A percentile compares a stretch with the other conserved stretches of the same genome.
Evolutionary conservation across 129 eudicot genomes (phyloP).

Genomic region (Artemisia annua): DNA sequence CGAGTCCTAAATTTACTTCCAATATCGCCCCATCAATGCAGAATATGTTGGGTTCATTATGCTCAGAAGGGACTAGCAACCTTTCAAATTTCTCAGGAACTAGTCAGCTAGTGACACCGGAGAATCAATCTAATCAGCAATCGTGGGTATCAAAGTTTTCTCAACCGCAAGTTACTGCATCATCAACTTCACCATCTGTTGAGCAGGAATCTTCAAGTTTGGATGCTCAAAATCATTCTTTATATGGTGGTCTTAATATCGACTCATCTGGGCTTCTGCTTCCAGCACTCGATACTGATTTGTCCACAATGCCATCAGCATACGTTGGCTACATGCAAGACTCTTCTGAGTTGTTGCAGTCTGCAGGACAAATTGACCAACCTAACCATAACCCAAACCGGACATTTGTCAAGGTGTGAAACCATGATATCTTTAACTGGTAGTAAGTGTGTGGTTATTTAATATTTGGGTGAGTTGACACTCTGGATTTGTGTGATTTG

Average conservation of each 20-base stretch:
- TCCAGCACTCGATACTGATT: conserved; percentile 59
- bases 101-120: conserved; percentile 46
- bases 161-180: conserved; percentile 46
- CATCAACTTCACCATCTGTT: conserved; percentile 47
- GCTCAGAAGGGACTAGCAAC: conserved; percentile 60
- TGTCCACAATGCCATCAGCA: conserved; percentile 63
- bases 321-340: conserved; percentile 60
- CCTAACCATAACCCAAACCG: conserved; percentile 33
- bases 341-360: conserved; percentile 66
- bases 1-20: conserved; percentile 43
- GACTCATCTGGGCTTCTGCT: conserved; percentile 83
- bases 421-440: not conserved
- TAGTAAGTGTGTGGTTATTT: not conserved
- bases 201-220: conserved; percentile 66
- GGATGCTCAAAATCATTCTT: conserved; percentile 65
- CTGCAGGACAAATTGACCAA: not conserved
- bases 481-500: not conserved
- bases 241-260: conserved; percentile 49
- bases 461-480: not conserved
- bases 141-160: conserved; percentile 66
- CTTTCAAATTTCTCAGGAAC: conserved; percentile 52
- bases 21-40: conserved; percentile 46
- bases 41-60: conserved; percentile 61
- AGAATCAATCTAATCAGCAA: conserved; percentile 59
- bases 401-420: conserved; percentile 82